Base-by-base conservation (phyloP, 176 grass and related monocot species). In the Typha latifolia region DNA sequence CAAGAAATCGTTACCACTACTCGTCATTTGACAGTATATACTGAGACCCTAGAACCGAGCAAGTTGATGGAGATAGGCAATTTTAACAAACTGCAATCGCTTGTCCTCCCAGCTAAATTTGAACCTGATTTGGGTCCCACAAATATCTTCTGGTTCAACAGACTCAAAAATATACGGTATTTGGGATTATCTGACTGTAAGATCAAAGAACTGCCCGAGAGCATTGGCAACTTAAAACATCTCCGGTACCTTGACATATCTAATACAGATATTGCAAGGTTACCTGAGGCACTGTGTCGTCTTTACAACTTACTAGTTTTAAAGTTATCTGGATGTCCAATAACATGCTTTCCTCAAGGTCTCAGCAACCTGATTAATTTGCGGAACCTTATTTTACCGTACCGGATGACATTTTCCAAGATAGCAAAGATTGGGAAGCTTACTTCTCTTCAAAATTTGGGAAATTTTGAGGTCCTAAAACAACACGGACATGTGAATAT, bases 391-490 rank as follows among this genome's bases (percentile, higher is more conserved):
- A 34, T 34, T 34, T 34, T 34, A 34, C 32, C 55, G 56, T 48
- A 1, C 64, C 3, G 0, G 14, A 1, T 8, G 3, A 5, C 1
- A 57, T n/a, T 4, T 51, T 66, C 71, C 21, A 49, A 12, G 72
- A 19, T 85, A 63, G 48, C 4, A 12, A 66, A 73, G 32, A 75
- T 85, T 77, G 77, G 82, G 14, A 80, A 77, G 69, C 15, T 77
- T 49, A 77, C 49, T 0, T 82, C 49, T 43, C 80, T 82, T 6
- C 73, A 19, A 72, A 31, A 3, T 11, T 1, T 77, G 4, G 0
- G 0, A 2, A 1, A 0, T 5, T 82, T 77, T 49, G 0, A 12
- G 6, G 61, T 82, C 31, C 62, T 12, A 31, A 67, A 72, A 48
- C 48, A 67, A 67, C 2, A 3, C 4, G 73, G 73, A 15, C 31